Conservation (phyloP, 1,284 basidiomycete species). For the Taiwanofungus camphoratus region DNA sequence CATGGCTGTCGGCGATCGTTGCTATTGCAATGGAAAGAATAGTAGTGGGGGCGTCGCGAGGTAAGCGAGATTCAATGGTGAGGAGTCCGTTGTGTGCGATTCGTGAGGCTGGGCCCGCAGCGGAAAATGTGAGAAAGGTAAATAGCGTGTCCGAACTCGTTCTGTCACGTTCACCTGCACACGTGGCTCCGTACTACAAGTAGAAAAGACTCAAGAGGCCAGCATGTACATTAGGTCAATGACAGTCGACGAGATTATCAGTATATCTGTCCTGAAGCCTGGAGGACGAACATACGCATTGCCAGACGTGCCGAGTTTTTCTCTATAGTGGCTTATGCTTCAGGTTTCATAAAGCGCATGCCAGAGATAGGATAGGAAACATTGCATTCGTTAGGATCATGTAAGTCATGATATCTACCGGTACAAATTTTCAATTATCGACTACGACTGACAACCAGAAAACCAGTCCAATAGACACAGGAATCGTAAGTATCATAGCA, state of each 20-base stretch:
- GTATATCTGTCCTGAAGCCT: no score
- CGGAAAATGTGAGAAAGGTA: not conserved
- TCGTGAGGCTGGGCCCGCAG: not conserved
- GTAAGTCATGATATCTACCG: not conserved
- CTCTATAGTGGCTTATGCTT: no score
- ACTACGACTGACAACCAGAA: not conserved
- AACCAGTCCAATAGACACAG: constrained; percentile 13
- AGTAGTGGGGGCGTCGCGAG: not conserved
- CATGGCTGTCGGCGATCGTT: not conserved
- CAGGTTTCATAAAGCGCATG: no score
- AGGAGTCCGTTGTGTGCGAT: not conserved
- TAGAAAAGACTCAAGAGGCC: no score
- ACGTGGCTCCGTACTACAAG: not conserved
- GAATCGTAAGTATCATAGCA: constrained; percentile 17
- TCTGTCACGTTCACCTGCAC: not conserved
- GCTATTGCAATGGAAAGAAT: not conserved
- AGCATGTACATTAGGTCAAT: no score
- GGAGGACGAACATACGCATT: no score
- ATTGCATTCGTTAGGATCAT: not conserved
- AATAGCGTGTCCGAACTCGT: not conserved
- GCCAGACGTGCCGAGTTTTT: no score
- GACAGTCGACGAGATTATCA: no score
- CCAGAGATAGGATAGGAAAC: no score
- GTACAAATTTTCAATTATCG: not conserved
- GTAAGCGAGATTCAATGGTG: not conserved